Conservation (phyloP, 306 rosid genomes). For the Calophaca sinica region DNA sequence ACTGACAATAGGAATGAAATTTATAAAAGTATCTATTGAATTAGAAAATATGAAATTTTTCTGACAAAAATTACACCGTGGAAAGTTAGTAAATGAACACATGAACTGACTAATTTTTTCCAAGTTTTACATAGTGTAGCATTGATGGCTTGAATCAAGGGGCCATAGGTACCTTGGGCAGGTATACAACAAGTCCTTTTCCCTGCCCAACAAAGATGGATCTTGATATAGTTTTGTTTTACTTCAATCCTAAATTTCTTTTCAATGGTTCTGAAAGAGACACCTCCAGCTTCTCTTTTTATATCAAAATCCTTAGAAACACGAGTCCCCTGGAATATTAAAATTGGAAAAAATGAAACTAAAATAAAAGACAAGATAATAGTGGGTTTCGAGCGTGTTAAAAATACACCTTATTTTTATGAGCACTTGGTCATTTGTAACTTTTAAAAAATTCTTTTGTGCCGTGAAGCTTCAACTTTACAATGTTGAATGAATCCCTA, state of each 20-base stretch:
- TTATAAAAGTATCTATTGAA: conserved; percentile 47
- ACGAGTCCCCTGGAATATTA: conserved; percentile 59
- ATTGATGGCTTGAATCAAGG: conserved; percentile 77
- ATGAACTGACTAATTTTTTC: not conserved
- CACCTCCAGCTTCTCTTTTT: conserved; percentile 67
- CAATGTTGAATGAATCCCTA: not conserved
- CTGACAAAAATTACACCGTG: not conserved
- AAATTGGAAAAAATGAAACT: not conserved
- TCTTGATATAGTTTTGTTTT: conserved; percentile 67
- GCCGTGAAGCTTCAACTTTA: not conserved
- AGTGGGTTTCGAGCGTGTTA: not conserved
- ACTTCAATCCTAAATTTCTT: conserved; percentile 54
- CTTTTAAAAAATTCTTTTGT: not conserved
- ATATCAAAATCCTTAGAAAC: conserved; percentile 71
- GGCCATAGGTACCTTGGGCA: conserved; percentile 69
- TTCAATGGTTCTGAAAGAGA: conserved; percentile 50
- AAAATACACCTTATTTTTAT: not conserved
- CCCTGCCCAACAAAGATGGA: conserved; percentile 95
- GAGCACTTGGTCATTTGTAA: not conserved
- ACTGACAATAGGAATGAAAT: conserved; percentile 65
- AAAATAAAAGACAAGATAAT: not conserved
- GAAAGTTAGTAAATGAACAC: conserved; percentile 27
- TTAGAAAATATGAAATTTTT: not conserved
- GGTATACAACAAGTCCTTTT: conserved; percentile 89
- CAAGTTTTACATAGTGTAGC: conserved; percentile 68